Conservation (phyloP, 148 eudicot species). For the Heliamphora exappendiculata region DNA sequence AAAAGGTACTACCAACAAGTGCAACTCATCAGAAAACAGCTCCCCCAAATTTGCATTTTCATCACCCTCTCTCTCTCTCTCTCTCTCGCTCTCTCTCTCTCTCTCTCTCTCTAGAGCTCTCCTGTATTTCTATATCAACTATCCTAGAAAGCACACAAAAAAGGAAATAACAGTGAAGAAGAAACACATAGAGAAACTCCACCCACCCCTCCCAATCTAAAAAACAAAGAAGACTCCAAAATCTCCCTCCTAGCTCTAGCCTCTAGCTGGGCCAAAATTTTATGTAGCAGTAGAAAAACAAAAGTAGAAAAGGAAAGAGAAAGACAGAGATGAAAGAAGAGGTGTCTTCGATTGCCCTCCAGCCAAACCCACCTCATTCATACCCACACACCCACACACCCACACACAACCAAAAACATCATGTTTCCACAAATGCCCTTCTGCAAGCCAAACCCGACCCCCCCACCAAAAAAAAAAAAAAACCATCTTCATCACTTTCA, state of each 20-base stretch:
- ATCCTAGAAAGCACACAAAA: background rate
- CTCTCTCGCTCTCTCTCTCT: constrained; percentile 2
- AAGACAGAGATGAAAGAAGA: constrained; percentile 4
- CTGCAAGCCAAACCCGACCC: constrained; percentile 51
- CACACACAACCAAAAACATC: background rate
- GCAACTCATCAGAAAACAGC: too few species aligned
- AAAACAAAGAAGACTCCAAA: constrained; percentile 26
- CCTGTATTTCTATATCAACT: background rate
- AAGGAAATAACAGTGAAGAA: background rate
- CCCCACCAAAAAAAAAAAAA: constrained; percentile 31
- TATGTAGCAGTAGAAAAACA: constrained; percentile 12
- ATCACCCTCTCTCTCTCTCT: background rate
- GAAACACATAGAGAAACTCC: constrained; percentile 11
- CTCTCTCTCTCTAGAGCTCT: background rate
- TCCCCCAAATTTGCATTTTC: too few species aligned
- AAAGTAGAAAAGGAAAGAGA: constrained; percentile 8
- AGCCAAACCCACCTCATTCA: constrained; percentile 31
- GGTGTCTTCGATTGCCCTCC: constrained; percentile 28
- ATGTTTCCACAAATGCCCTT: constrained; percentile 45
- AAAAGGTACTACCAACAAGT: too few species aligned
- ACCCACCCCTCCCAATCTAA: constrained; percentile 10
- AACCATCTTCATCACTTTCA: constrained; percentile 14
- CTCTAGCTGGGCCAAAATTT: constrained; percentile 35
- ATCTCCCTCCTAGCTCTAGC: background rate
- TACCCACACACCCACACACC: constrained; percentile 4